phyloP scores from a whole-genome alignment of 164 flowering plant genomes.

The Nelumbo lutea region DNA sequence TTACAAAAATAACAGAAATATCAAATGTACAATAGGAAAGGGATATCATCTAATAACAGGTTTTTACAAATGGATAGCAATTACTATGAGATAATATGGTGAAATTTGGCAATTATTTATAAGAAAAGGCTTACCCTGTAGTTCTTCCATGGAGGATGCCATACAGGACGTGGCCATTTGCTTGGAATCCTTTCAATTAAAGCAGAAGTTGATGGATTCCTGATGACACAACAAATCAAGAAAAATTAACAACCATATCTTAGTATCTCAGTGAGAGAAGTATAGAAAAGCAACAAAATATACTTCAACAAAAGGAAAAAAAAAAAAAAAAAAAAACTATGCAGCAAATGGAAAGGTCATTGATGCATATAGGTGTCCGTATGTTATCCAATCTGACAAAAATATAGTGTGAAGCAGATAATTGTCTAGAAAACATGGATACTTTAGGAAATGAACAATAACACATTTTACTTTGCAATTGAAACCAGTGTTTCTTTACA shows the following conservation, averaged over 20 bases:
- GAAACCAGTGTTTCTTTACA: neutral
- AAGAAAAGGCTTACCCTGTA: constrained; percentile 56
- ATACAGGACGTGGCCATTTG: constrained; percentile 96
- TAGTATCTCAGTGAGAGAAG: neutral
- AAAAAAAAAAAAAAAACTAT: too few species aligned
- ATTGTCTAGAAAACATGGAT: too few species aligned
- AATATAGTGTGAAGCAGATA: too few species aligned
- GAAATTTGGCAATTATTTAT: neutral
- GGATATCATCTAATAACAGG: neutral
- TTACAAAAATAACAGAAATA: neutral
- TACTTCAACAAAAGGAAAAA: neutral
- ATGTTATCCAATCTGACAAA: too few species aligned
- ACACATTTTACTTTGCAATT: too few species aligned
- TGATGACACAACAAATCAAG: constrained; percentile 14
- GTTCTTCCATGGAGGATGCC: constrained; percentile 99
- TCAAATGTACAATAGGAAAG: neutral
- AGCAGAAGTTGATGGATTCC: constrained; percentile 83
- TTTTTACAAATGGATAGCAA: neutral
- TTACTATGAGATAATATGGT: neutral
- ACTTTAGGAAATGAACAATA: too few species aligned
- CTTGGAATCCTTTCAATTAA: constrained; percentile 97
- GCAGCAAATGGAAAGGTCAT: too few species aligned
- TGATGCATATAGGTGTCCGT: too few species aligned
- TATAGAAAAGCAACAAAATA: neutral
- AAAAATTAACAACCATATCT: neutral